These are phyloP conservation scores for Terana coerulea DNA, from an alignment of 768 basidiomycete genomes.

Conservation along the genomic window DNA sequence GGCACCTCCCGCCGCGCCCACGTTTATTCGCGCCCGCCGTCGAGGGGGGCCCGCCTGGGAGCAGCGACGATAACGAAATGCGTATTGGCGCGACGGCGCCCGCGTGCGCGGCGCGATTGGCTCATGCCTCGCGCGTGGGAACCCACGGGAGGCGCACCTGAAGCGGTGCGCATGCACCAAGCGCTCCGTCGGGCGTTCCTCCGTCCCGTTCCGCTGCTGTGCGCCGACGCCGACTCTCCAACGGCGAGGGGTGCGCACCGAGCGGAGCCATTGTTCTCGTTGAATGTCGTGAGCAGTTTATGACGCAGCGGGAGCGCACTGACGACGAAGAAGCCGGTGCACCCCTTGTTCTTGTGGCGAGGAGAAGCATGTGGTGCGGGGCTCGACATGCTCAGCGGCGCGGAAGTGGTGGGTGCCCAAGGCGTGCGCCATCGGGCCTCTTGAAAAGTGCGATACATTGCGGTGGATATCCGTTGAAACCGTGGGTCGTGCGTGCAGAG, in stretches of 20 bases:
- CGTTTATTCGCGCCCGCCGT: not conserved
- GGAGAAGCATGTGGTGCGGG: not conserved
- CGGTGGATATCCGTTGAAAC: not conserved
- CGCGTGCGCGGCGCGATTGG: too few relatives aligned
- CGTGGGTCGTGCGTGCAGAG: not conserved
- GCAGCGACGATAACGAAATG: not conserved
- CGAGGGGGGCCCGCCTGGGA: not conserved
- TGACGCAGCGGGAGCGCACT: not conserved
- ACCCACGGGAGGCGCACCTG: not conserved
- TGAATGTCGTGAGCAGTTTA: not conserved
- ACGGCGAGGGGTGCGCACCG: not conserved
- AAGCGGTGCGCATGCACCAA: not conserved
- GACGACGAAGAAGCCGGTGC: not conserved
- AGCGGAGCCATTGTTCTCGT: not conserved
- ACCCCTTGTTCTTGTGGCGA: not conserved
- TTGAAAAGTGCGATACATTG: too few relatives aligned
- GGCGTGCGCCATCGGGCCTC: not conserved
- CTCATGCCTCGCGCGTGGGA: not conserved
- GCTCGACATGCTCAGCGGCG: not conserved
- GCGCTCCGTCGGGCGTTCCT: conserved; percentile 8
- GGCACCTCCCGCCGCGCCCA: not conserved
- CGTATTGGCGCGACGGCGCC: too few relatives aligned
- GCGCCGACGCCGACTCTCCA: conserved; percentile 2
- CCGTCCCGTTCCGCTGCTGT: conserved; percentile 4
- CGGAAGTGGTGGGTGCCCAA: not conserved